Percentiles rank a stretch among this genome's conserved stretches.
These are phyloP conservation scores for Thalassiosira mediterranea DNA, from an alignment of 352 stramenopile genomes.

Conservation along the genomic window DNA sequence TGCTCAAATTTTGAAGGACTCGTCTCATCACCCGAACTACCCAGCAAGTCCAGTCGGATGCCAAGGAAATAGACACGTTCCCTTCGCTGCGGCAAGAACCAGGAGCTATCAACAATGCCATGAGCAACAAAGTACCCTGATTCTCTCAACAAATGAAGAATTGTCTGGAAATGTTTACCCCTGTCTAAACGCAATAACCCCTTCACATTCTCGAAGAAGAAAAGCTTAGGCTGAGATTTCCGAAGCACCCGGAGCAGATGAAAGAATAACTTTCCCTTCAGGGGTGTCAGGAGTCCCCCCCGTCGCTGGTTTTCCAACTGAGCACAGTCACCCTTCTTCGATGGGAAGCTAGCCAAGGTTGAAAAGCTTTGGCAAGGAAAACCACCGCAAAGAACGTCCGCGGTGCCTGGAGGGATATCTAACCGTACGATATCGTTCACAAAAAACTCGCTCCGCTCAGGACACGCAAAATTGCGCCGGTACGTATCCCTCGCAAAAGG, in stretches of 20 bases:
- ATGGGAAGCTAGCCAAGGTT: slow-evolving; percentile 28
- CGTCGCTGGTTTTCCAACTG: neutral
- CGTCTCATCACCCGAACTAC: neutral
- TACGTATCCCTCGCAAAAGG: slow-evolving; percentile 28
- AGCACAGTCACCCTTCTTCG: neutral
- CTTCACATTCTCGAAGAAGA: slow-evolving; percentile 79
- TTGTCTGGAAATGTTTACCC: slow-evolving; percentile 31
- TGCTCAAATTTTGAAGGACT: slow-evolving; percentile 1
- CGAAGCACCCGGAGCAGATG: slow-evolving; percentile 68
- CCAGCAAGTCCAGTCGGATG: slow-evolving; percentile 34
- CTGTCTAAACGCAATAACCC: slow-evolving; percentile 54
- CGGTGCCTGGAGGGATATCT: slow-evolving; percentile 24
- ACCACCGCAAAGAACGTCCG: slow-evolving; percentile 63
- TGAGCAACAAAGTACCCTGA: slow-evolving; percentile 38
- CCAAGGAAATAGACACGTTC: slow-evolving; percentile 50
- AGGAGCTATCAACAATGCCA: slow-evolving; percentile 19
- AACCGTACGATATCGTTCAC: slow-evolving; percentile 40
- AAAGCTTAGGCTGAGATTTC: slow-evolving; percentile 54
- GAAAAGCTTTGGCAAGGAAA: slow-evolving; percentile 82
- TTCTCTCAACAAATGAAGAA: slow-evolving; percentile 29
- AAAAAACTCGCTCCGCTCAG: slow-evolving; percentile 25
- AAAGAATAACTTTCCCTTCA: slow-evolving; percentile 61
- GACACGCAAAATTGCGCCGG: slow-evolving; percentile 32
- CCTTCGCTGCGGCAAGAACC: slow-evolving; percentile 43
- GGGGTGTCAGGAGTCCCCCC: slow-evolving; percentile 24